Evolutionary conservation across 352 stramenopile species (phyloP), one percentile per base, ranked within the genome.

Genomic region (Peronosclerospora sorghi): DNA sequence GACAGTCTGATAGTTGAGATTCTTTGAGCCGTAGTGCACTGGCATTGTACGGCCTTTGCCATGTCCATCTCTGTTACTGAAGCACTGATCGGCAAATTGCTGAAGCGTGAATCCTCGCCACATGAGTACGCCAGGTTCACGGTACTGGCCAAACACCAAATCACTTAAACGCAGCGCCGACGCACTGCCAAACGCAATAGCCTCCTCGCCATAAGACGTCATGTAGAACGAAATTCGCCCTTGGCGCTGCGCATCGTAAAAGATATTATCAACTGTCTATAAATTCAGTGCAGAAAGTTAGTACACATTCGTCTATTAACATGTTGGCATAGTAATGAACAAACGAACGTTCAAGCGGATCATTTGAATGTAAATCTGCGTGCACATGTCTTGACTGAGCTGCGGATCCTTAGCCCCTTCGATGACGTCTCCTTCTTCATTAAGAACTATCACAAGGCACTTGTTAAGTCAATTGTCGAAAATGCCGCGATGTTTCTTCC

Each of bases 201-300:
- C 94, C 62, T 99, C 96, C 62, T 99, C 96, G 12, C 94, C 92
- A 23, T 83, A 73, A 21, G 71, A 82, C 20, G 79, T 92, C 86
- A 97, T 94, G 67, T 98, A 98, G 65, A 98, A 98, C 2, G 94
- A 98, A 47, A 98, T 98, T 26, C 94, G 78, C 10, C 95, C 96
- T 68, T 99, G 96, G 30, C 96, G 78, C 61, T 99, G 96, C 2
- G 93, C 91, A 51, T 96, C 85, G 62, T 97, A 96, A 41, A 99
- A 84, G 41, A 99, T 88, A 42, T 90, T 92, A 71, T 99, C 96
- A 93, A 99, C 98, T 23, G 84, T 79, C 64, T 97, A 45, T 12
- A 41, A n/a, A n/a, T n/a, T n/a, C n/a, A n/a, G n/a, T n/a, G n/a
- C n/a, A n/a, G n/a, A n/a, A n/a, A n/a, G n/a, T n/a, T n/a, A n/a